Evolutionary conservation across 2,329 filamentous ascomycete species (phyloP).

Genomic region (Arachnopeziza araneosa): DNA sequence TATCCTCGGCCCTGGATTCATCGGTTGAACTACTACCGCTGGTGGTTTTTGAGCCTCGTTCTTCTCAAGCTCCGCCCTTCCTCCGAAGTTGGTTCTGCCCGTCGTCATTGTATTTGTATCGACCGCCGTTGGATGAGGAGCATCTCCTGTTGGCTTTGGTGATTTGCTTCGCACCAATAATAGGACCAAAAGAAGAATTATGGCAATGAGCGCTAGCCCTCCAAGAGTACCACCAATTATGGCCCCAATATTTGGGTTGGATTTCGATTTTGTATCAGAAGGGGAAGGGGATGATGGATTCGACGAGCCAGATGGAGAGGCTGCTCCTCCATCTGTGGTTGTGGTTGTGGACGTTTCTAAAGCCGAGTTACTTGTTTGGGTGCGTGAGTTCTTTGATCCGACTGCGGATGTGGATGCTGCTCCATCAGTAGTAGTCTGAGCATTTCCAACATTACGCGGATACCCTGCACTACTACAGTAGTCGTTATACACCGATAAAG

Average conservation of each 20-base stretch:
- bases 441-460: neutral
- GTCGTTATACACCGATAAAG: neutral
- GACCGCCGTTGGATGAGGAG: neutral
- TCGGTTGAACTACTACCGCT: neutral
- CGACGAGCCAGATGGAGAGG: neutral
- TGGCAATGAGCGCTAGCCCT: neutral
- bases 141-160: neutral
- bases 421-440: neutral
- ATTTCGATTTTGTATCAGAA: neutral
- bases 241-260: neutral
- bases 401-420: neutral
- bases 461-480: conserved; percentile 1
- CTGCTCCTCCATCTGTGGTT: neutral
- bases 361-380: neutral
- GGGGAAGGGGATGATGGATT: neutral
- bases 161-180: neutral
- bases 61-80: neutral
- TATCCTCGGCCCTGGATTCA: neutral
- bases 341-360: neutral
- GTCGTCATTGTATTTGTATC: neutral
- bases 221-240: neutral
- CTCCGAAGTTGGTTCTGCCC: neutral
- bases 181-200: neutral
- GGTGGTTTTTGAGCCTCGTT: neutral
- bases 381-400: neutral